Evolutionary conservation across 1,284 basidiomycete genomes (phyloP).

Genomic region (Apiotrichum brassicae): DNA sequence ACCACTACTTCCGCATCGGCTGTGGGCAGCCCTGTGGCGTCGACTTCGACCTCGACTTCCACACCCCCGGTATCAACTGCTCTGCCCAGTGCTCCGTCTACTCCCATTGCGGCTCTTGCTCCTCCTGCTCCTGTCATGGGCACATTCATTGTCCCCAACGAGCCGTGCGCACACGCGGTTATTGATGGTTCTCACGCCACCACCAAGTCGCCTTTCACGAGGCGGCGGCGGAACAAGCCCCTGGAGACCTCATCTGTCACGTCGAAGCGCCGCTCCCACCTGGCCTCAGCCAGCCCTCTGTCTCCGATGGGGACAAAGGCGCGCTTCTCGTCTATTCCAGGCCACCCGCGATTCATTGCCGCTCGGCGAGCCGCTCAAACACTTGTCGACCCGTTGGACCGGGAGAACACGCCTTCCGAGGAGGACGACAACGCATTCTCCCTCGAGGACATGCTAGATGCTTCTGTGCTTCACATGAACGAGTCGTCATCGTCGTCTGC

Average conservation of each 20-base stretch:
- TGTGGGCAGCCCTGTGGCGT: neutral
- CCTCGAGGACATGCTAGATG: conserved; percentile 43
- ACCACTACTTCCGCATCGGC: conserved; percentile 15
- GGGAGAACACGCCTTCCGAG: conserved; percentile 28
- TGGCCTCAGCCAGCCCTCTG: conserved; percentile 21
- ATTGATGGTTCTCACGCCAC: conserved; percentile 38
- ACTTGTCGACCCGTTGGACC: conserved; percentile 24
- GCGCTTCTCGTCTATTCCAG: conserved; percentile 43
- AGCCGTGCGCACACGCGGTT: conserved; percentile 39
- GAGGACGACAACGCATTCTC: conserved; percentile 24
- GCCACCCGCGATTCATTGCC: conserved; percentile 39
- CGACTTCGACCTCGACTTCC: neutral
- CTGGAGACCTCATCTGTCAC: conserved; percentile 23
- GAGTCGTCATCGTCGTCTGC: conserved; percentile 17
- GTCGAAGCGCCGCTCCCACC: conserved; percentile 26
- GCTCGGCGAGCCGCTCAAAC: conserved; percentile 28
- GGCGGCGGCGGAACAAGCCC: conserved; percentile 25
- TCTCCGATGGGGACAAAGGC: conserved; percentile 29
- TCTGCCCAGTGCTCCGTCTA: neutral
- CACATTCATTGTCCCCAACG: conserved; percentile 32
- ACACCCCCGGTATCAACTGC: neutral
- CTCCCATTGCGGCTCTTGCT: neutral
- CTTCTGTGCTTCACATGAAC: conserved; percentile 23
- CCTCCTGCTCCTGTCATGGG: conserved; percentile 31
- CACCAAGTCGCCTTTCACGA: conserved; percentile 44